Evolutionary conservation across 192 early-diverging fungal species (phyloP), one percentile per base, ranked within the genome.

Genomic region (Coemansia sp.): DNA sequence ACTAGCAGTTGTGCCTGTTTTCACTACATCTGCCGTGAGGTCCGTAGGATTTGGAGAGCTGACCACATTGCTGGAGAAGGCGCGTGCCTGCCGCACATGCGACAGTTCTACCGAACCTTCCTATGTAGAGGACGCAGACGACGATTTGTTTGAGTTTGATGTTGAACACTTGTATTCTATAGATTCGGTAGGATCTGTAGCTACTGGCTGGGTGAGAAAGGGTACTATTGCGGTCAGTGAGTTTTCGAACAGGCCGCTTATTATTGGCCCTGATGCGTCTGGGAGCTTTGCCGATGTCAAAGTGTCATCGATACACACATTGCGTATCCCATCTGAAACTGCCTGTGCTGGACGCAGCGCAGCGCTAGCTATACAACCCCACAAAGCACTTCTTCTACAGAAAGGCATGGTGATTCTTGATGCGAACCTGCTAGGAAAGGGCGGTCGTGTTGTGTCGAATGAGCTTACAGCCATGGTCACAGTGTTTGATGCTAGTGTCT

Each of bases 11-110:
- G 85, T 94, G 49, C 94, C 94, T 5, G 88, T 96, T 24, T 88
- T 96, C 53, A 79, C 94, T 22, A 85, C 89, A 0, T 94, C 93
- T 12, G 94, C 88, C 63, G 93, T 96, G 26, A 87, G 64, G 84
- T 91, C 65, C 65, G 90, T 71, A 58, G 86, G 62, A 61, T 90
- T 96, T 48, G 72, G 73, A 6, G 83, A 85, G 56, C 85, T 94
- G 32, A 82, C 92, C 27, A 87, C 88, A 47, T 62, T 90, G 31
- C 64, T 96, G 31, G 55, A 49, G 0, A 19, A 24, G 1, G 10
- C 49, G 19, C 49, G 19, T 9, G 30, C 60, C 4, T 3, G 19
- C n/a, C 21, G 30, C 5, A 12, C 0, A 9, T 4, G 16, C 14
- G 18, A 31, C 54, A 60, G 49, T 19, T 10, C 55, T 10, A 60